phyloP scores from a whole-genome alignment of 495 filamentous ascomycete species.

The Penicillium fimorum region DNA sequence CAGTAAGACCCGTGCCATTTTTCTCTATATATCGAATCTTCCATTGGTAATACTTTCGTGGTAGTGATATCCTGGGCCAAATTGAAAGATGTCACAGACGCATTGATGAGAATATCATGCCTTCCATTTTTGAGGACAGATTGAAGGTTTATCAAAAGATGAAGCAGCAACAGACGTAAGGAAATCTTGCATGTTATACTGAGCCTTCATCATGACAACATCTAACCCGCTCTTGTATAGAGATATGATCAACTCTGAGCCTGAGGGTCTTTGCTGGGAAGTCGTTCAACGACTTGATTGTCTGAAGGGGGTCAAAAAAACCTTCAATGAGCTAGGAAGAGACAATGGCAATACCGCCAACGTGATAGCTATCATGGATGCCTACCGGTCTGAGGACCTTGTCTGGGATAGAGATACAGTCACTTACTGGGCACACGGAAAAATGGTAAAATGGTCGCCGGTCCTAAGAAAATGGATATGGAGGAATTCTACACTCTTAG shows the following conservation, averaged over 20 bases:
- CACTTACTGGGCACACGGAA: background rate
- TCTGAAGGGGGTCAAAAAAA: background rate
- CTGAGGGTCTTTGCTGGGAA: background rate
- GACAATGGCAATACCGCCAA: background rate
- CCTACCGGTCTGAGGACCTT: background rate
- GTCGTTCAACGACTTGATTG: background rate
- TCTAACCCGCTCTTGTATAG: background rate
- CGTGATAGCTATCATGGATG: background rate
- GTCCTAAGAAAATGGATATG: background rate
- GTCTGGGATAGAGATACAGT: background rate
- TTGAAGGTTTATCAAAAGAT: background rate
- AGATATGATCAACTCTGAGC: background rate
- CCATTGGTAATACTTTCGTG: background rate
- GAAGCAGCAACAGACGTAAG: background rate
- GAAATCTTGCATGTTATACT: background rate
- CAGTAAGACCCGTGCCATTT: background rate
- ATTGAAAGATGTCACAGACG: background rate
- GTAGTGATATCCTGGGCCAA: background rate
- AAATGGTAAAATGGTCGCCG: background rate
- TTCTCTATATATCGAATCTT: background rate
- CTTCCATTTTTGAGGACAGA: background rate
- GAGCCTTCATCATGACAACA: background rate
- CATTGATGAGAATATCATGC: background rate
- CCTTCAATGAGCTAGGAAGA: background rate
- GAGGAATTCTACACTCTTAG: background rate